Base-by-base conservation (phyloP, 257 asterid genomes). In the Nicotiana sylvestris region DNA sequence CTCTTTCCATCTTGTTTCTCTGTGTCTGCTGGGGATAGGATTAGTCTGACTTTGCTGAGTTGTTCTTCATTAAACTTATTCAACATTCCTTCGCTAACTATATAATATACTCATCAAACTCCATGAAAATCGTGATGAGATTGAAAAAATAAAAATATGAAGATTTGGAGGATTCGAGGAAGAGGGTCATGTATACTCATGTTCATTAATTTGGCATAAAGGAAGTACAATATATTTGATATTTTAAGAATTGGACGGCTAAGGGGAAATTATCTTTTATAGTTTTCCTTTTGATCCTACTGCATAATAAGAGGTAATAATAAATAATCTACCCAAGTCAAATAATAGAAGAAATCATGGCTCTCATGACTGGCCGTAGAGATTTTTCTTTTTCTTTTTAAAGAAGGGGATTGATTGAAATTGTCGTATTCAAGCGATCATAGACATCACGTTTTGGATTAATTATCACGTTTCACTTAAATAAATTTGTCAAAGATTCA, bases 41-140 rank as follows among this genome's bases (percentile, higher is more conserved):
- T 61, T 74, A 49, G 25, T 49, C 79, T 46, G 79, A 49, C 16
- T 74, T 25, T 49, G 80, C 61, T 74, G 80, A 74, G 80, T 74
- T 74, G 80, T 49, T 49, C 3, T 51, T 74, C 25, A 49, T 49
- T 33, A 15, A 27, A 49, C 62, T 49, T 74, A 49, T 49, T 46
- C 61, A 46, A 49, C 62, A 27, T 1, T 12, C 10, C 13, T 3
- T 11, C 13, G 78, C 37, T 12, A 46, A 6, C 60, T 43, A 4
- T 15, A 9, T 39, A 4, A 17, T 21, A 43, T 72, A 46, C 27
- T 8, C 13, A 46, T 43, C 21, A 46, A 72, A 72, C 10, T 72
- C 79, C 79, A 72, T 46, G 78, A 70, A 25, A 21, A 43, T 70
- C 78, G 5, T 70, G 37, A 72, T 39, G 76, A 65, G 9, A 72